A percentile compares a stretch with the other conserved stretches of the same genome.
phyloP scores from a whole-genome alignment of 2,329 filamentous ascomycete genomes.

The Penicillium occitanis region DNA sequence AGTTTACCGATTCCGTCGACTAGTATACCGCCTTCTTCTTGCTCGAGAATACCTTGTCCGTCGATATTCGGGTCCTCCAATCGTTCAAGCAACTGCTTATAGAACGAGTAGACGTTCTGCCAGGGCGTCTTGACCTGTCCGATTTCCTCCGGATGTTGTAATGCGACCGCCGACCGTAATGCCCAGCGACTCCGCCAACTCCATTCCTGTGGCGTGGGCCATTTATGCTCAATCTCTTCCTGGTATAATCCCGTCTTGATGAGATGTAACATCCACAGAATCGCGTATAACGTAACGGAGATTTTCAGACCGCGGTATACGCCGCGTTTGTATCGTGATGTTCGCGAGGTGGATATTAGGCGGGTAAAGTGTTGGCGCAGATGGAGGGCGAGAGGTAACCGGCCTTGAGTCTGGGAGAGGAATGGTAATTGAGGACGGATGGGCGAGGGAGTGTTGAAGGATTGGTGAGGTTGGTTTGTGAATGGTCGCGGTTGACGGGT shows the following conservation, averaged over 20 bases:
- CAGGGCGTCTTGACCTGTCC: constrained; percentile 63
- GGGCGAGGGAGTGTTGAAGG: constrained; percentile 51
- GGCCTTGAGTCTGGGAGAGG: constrained; percentile 47
- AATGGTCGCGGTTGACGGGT: constrained; percentile 49
- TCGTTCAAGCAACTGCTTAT: constrained; percentile 60
- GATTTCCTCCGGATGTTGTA: constrained; percentile 58
- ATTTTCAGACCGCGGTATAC: constrained; percentile 66
- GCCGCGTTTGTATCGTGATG: constrained; percentile 48
- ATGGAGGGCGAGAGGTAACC: constrained; percentile 51
- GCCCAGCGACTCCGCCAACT: constrained; percentile 66
- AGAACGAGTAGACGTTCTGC: constrained; percentile 63
- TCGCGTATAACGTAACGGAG: constrained; percentile 69
- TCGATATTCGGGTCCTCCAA: constrained; percentile 70
- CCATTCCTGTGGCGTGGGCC: constrained; percentile 84
- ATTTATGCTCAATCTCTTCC: constrained; percentile 71
- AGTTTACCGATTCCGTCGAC: constrained; percentile 57
- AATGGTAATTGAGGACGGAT: constrained; percentile 65
- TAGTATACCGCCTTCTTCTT: constrained; percentile 52
- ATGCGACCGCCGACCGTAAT: constrained; percentile 63
- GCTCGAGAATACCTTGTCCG: constrained; percentile 63
- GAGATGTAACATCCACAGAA: constrained; percentile 59
- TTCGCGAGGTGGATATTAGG: constrained; percentile 74
- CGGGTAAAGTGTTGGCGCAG: constrained; percentile 59
- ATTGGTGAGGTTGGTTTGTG: constrained; percentile 57
- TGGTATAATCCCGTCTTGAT: constrained; percentile 67